Evolutionary conservation across 805 yeast species (phyloP).

Genomic region (Yarrowia divulgata): DNA sequence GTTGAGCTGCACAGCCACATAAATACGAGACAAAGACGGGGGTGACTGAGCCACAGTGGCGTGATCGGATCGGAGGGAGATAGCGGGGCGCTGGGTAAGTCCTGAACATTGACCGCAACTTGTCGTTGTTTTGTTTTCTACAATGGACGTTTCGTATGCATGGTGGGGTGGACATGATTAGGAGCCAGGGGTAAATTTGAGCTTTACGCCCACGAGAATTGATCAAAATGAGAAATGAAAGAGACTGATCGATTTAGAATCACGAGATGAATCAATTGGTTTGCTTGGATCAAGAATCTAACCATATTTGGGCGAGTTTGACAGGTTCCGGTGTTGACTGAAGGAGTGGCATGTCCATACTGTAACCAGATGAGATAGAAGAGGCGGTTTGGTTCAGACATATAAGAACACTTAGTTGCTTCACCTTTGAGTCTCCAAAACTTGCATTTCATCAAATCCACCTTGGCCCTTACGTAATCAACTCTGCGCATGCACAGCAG

Average conservation of each 20-base stretch:
- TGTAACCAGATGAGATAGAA: no score
- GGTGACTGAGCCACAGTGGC: slow-evolving; percentile 9
- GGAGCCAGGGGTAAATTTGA: no score
- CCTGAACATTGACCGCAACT: not conserved
- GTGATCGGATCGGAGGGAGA: slow-evolving; percentile 4
- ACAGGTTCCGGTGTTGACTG: no score
- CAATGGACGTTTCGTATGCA: not conserved
- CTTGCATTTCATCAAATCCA: no score
- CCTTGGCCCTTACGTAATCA: no score
- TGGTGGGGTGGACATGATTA: not conserved
- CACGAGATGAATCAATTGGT: not conserved
- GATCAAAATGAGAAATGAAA: not conserved
- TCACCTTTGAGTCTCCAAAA: no score
- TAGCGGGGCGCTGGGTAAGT: no score
- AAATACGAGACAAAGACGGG: slow-evolving; percentile 21
- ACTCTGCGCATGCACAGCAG: not conserved
- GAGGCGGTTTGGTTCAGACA: no score
- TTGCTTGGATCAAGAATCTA: not conserved
- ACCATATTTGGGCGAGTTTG: no score
- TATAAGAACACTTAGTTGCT: no score
- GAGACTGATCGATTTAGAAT: not conserved
- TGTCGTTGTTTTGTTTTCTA: not conserved
- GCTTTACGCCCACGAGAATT: no score
- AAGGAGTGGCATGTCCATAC: no score
- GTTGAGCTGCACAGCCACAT: slow-evolving; percentile 28